Evolutionary conservation across 1,139 yeast genomes (phyloP).

Genomic region (Candida tropicalis): DNA sequence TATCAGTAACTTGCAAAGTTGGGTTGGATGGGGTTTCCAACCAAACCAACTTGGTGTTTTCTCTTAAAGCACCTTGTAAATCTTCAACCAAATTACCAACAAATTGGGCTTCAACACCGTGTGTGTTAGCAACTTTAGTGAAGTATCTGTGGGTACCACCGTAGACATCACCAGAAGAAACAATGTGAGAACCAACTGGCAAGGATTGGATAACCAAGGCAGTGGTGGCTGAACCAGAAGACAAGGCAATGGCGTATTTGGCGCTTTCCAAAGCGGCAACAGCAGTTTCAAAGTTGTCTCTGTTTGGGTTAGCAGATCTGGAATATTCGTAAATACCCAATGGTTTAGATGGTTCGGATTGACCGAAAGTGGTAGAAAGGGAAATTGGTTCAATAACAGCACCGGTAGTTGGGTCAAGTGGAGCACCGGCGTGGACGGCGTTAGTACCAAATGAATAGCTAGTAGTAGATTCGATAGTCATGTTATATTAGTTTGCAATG

Average conservation of each 20-base stretch:
- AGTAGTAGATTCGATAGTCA: conserved; percentile 26
- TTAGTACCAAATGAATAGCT: conserved; percentile 66
- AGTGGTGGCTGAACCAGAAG: conserved; percentile 88
- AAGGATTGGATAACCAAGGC: conserved; percentile 76
- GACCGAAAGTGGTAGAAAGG: conserved; percentile 85
- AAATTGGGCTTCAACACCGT: conserved; percentile 73
- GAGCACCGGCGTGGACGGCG: conserved; percentile 86
- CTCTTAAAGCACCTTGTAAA: conserved; percentile 54
- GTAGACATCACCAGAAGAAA: conserved; percentile 86
- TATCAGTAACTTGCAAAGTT: conserved; percentile 76
- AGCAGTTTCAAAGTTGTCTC: conserved; percentile 79
- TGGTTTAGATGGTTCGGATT: conserved; percentile 74
- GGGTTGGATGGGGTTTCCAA: conserved; percentile 91
- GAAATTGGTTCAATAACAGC: conserved; percentile 89
- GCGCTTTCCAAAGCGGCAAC: conserved; percentile 82
- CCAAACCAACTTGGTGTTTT: conserved; percentile 80
- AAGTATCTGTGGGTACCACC: conserved; percentile 94
- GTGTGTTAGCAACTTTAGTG: conserved; percentile 81
- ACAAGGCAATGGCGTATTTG: conserved; percentile 75
- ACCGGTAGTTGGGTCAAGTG: conserved; percentile 74
- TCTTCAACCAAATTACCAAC: conserved; percentile 67
- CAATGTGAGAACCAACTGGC: conserved; percentile 72
- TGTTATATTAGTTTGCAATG: conserved; percentile 7
- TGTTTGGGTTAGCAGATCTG: conserved; percentile 86
- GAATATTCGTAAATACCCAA: conserved; percentile 84